Evolutionary conservation across 768 basidiomycete species (phyloP).

Genomic region (Boletales sp.): DNA sequence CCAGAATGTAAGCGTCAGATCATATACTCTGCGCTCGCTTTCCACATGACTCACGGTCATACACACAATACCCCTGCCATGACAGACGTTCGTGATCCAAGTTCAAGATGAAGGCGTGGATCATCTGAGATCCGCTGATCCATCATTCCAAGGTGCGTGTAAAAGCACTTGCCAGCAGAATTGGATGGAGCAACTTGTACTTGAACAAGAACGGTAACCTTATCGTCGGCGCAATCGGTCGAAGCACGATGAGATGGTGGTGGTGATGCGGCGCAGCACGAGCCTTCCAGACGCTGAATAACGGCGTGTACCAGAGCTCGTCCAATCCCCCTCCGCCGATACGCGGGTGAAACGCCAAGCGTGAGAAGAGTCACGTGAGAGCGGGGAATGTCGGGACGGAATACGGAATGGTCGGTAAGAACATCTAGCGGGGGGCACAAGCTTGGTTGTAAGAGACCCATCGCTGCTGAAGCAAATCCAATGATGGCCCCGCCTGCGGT

Average conservation of each 20-base stretch:
- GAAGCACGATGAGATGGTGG: background rate
- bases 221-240: constrained; percentile 2
- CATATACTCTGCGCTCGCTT: background rate
- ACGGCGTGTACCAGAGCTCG: constrained; percentile 27
- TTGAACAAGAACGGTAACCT: constrained; percentile 20
- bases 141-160: constrained; percentile 27
- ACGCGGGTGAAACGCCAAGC: constrained; percentile 26
- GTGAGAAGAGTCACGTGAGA: constrained; percentile 26
- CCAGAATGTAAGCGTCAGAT: no score
- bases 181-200: constrained; percentile 28
- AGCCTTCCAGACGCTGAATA: constrained; percentile 23
- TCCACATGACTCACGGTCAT: background rate
- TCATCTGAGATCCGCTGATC: constrained; percentile 14
- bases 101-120: constrained; percentile 11
- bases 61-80: constrained; percentile 27
- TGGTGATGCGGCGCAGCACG: background rate
- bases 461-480: constrained; percentile 29
- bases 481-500: constrained; percentile 16
- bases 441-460: constrained; percentile 3
- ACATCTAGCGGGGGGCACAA: background rate
- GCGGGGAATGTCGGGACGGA: constrained; percentile 7
- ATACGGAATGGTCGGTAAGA: background rate
- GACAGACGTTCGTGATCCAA: constrained; percentile 16
- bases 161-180: constrained; percentile 24
- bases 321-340: constrained; percentile 28